Percentiles rank a stretch among this genome's conserved stretches.
Evolutionary conservation across 2,329 filamentous ascomycete species (phyloP).

Genomic region (Torrubiellomyces zombiae): DNA sequence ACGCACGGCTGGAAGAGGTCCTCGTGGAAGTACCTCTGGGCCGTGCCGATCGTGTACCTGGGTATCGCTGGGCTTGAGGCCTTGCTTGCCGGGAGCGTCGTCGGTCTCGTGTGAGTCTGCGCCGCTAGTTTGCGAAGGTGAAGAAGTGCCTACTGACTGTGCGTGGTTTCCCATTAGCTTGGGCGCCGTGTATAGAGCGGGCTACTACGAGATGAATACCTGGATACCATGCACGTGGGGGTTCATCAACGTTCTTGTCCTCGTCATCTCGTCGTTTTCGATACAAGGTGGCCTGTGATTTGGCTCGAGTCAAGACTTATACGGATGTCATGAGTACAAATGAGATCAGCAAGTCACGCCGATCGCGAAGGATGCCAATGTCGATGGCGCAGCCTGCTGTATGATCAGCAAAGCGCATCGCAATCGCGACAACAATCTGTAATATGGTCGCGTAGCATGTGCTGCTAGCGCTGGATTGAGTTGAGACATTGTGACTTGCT

Average conservation of each 20-base stretch:
- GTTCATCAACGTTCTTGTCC: conserved; percentile 63
- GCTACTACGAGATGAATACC: conserved; percentile 80
- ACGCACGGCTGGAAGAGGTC: conserved; percentile 47
- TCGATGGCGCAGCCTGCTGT: too few relatives aligned
- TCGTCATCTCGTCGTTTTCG: conserved; percentile 81
- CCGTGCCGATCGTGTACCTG: conserved; percentile 53
- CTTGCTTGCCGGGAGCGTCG: conserved; percentile 62
- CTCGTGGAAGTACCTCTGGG: conserved; percentile 49
- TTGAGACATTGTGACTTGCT: too few relatives aligned
- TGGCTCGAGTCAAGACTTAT: too few relatives aligned
- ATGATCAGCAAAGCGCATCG: too few relatives aligned
- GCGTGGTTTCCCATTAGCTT: conserved; percentile 51
- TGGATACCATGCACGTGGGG: conserved; percentile 89
- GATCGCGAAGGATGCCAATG: too few relatives aligned
- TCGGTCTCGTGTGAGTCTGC: conserved; percentile 54
- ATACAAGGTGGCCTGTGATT: conserved; percentile 78
- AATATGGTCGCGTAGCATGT: too few relatives aligned
- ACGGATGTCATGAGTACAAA: too few relatives aligned
- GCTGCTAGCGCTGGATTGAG: too few relatives aligned
- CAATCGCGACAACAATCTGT: too few relatives aligned
- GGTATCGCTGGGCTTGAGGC: conserved; percentile 61
- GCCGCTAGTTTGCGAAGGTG: background rate
- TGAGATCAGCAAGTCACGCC: too few relatives aligned
- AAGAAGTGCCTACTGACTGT: background rate
- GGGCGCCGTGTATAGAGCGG: conserved; percentile 64